A percentile compares a stretch with the other conserved stretches of the same genome.
phyloP scores from a whole-genome alignment of 2,329 filamentous ascomycete species.

The Epichloe amarillans region DNA sequence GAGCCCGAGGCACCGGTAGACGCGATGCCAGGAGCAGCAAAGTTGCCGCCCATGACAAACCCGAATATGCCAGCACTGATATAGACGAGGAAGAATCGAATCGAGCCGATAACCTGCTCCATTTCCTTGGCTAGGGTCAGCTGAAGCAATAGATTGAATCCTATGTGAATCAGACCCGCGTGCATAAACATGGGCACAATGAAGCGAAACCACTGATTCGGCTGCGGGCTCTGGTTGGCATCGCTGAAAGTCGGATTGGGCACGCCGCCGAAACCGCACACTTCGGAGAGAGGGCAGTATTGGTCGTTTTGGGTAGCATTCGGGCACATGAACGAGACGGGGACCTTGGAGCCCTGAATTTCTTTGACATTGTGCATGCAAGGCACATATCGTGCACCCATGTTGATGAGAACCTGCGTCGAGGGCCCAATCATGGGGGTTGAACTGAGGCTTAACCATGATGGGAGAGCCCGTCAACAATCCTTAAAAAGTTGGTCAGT shows the following conservation, averaged over 20 bases:
- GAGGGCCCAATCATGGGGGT: slow-evolving; percentile 97
- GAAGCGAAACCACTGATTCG: slow-evolving; percentile 95
- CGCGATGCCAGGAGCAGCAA: slow-evolving; percentile 65
- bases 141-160: slow-evolving; percentile 88
- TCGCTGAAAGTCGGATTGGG: slow-evolving; percentile 51
- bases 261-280: slow-evolving; percentile 71
- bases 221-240: slow-evolving; percentile 40
- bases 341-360: slow-evolving; percentile 39
- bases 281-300: slow-evolving; percentile 58
- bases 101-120: slow-evolving; percentile 75
- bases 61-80: slow-evolving; percentile 87
- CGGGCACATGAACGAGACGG: slow-evolving; percentile 64
- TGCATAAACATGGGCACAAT: slow-evolving; percentile 94
- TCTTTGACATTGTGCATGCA: slow-evolving; percentile 80
- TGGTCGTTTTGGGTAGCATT: slow-evolving; percentile 52
- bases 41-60: slow-evolving; percentile 90
- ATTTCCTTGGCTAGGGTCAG: slow-evolving; percentile 84
- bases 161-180: slow-evolving; percentile 85
- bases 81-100: slow-evolving; percentile 85
- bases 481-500: slow-evolving; percentile 28
- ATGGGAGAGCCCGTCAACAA: slow-evolving; percentile 67
- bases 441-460: slow-evolving; percentile 73
- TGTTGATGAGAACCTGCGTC: slow-evolving; percentile 81
- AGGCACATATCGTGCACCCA: slow-evolving; percentile 83
- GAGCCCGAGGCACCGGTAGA: slow-evolving; percentile 83